Percentiles rank a stretch among this genome's conserved stretches.
These are phyloP conservation scores for Otatea glauca DNA, from an alignment of 176 grass and related monocot species.

Conservation along the genomic window DNA sequence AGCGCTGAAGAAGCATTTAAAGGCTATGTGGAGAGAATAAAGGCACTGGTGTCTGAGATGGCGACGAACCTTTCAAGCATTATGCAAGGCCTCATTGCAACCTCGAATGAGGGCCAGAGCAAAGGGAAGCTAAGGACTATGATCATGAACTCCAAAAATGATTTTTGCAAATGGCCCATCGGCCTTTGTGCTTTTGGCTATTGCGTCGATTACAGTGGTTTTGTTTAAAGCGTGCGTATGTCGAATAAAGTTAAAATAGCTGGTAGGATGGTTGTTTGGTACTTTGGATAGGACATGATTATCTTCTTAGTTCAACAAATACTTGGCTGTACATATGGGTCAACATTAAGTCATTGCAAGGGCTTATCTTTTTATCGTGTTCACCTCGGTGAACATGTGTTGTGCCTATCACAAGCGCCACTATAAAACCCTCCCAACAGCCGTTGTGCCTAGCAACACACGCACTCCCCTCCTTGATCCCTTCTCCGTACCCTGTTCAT, in stretches of 20 bases:
- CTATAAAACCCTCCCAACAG: too few species aligned
- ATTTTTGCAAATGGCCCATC: conserved; percentile 40
- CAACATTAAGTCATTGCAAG: neutral
- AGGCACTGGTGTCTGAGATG: conserved; percentile 56
- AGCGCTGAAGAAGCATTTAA: conserved; percentile 30
- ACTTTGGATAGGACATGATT: neutral
- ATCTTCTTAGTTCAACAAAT: conserved; percentile 12
- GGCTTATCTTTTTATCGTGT: conserved; percentile 1
- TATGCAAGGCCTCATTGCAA: conserved; percentile 56
- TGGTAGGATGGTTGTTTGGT: neutral
- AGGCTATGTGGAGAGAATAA: conserved; percentile 51
- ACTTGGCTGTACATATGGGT: neutral
- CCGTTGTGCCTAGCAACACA: too few species aligned
- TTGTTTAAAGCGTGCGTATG: conserved; percentile 57
- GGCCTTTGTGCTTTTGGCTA: conserved; percentile 54
- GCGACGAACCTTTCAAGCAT: conserved; percentile 61
- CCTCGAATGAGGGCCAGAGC: conserved; percentile 40
- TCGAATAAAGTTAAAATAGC: neutral
- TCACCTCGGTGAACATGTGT: neutral
- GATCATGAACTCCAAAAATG: conserved; percentile 39
- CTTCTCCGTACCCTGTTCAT: too few species aligned
- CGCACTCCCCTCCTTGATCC: too few species aligned
- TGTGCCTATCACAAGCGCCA: too few species aligned
- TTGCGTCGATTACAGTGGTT: conserved; percentile 62
- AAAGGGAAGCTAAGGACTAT: conserved; percentile 50